Evolutionary conservation across 495 filamentous ascomycete species (phyloP), one percentile per base, ranked within the genome.

Genomic region (Penicillium waksmanii): DNA sequence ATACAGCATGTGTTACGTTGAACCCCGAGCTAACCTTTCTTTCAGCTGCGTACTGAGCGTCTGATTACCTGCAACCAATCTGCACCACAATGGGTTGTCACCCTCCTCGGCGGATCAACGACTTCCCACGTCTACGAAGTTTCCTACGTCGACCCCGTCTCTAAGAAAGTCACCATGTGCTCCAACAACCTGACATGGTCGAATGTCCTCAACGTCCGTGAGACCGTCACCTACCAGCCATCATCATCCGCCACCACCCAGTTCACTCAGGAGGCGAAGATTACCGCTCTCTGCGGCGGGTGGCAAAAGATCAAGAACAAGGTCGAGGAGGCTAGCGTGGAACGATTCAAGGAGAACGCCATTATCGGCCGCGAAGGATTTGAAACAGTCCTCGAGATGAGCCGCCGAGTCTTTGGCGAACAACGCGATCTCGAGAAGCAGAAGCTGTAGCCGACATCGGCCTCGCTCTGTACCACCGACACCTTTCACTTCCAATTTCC

Each of bases 231-330:
- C 34, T 98, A 97, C 72, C 78, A 83, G 53, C 93, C 90, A 0
- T 77, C 77, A 3, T 67, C 85, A 5, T 76, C 77, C 35, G 79
- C 82, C 51, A 84, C 83, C 63, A 98, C 95, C 5, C 81, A 84
- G 31, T 97, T 98, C 71, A 79, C 81, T 38, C 95, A 98, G 78
- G 85, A 91, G 53, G 95, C 95, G 9, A 84, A 90, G 73, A 96
- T 98, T 69, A 97, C 91, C 2, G 95, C 95, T 1, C 79, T 98
- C 13, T 96, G 92, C 70, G 94, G 96, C 58, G 95, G 95, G 18
- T 98, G 94, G 91, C 90, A 96, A 74, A 92, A 91, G 66, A 87
- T 98, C 68, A 93, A 90, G 77, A 95, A 91, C 68, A 90, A 87
- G 72, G 92, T 98, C 65, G 95, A 98, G 76, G 91, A 97, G 62